Conservation (phyloP, 805 yeast species). For the Ogataea philodendri region DNA sequence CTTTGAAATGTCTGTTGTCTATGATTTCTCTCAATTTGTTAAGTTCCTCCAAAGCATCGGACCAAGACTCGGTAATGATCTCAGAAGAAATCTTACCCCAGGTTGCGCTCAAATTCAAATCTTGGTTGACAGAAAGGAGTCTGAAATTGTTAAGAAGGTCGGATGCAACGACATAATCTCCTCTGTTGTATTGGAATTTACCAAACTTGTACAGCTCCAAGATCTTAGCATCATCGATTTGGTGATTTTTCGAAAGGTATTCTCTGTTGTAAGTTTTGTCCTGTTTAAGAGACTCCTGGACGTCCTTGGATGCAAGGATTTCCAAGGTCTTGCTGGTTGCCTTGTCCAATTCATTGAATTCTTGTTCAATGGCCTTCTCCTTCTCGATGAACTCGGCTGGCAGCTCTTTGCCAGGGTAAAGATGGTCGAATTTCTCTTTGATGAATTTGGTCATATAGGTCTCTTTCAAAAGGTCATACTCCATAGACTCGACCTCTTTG, state of each 20-base stretch:
- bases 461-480: conserved; percentile 53
- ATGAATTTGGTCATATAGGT: conserved; percentile 55
- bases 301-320: conserved; percentile 47
- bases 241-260: conserved; percentile 43
- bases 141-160: conserved; percentile 58
- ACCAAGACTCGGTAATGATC: conserved; percentile 52
- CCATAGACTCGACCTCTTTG: conserved; percentile 43
- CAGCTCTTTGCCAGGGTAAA: conserved; percentile 39
- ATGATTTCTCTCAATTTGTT: conserved; percentile 54
- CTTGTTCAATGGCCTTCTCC: conserved; percentile 40
- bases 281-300: conserved; percentile 50
- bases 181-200: conserved; percentile 60
- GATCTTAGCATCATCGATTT: conserved; percentile 48
- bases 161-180: conserved; percentile 58
- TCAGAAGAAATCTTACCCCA: conserved; percentile 71
- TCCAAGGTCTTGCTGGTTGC: conserved; percentile 46
- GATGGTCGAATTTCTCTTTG: conserved; percentile 41
- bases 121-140: conserved; percentile 50
- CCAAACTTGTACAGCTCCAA: conserved; percentile 56
- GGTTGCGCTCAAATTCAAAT: conserved; percentile 52
- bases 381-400: conserved; percentile 43
- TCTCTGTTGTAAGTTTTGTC: conserved; percentile 54
- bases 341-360: conserved; percentile 37
- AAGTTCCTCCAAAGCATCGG: conserved; percentile 52
- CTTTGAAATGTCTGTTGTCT: conserved; percentile 49